Evolutionary conservation across 352 stramenopile genomes (phyloP).

Genomic region (Pythium monospermum): DNA sequence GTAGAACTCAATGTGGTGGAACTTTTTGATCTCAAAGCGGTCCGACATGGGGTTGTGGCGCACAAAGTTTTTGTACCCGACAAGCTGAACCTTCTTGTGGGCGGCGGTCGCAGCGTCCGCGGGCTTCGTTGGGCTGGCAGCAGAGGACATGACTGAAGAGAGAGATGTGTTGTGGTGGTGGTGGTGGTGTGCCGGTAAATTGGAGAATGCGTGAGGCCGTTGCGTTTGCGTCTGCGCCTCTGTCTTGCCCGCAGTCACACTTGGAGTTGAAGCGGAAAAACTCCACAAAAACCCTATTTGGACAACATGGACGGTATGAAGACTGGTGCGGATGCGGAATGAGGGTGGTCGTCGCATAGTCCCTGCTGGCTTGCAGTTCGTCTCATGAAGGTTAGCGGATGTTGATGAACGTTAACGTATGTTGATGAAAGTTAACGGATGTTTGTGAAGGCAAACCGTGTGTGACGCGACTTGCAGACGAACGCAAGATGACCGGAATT

Average conservation of each 20-base stretch:
- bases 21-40: conserved; percentile 70
- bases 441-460: background rate
- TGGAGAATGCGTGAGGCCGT: conserved; percentile 18
- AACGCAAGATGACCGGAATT: conserved; percentile 10
- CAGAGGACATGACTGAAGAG: conserved; percentile 4
- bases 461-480: conserved; percentile 12
- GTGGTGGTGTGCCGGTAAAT: conserved; percentile 17
- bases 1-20: conserved; percentile 87
- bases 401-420: conserved; percentile 8
- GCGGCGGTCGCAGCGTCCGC: conserved; percentile 2
- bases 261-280: conserved; percentile 9
- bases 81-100: conserved; percentile 55
- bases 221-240: background rate
- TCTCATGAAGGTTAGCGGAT: background rate
- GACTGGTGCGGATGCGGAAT: background rate
- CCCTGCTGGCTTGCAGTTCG: conserved; percentile 14
- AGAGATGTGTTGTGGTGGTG: background rate
- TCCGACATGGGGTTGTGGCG: conserved; percentile 73
- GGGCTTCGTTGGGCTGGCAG: conserved; percentile 13
- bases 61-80: conserved; percentile 73
- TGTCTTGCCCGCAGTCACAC: conserved; percentile 10
- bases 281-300: conserved; percentile 2
- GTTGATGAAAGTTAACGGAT: conserved; percentile 12
- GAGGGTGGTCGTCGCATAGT: conserved; percentile 10
- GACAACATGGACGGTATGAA: background rate